Conservation (phyloP, 2,329 filamentous ascomycete genomes). For the Aspergillus fijiensis region DNA sequence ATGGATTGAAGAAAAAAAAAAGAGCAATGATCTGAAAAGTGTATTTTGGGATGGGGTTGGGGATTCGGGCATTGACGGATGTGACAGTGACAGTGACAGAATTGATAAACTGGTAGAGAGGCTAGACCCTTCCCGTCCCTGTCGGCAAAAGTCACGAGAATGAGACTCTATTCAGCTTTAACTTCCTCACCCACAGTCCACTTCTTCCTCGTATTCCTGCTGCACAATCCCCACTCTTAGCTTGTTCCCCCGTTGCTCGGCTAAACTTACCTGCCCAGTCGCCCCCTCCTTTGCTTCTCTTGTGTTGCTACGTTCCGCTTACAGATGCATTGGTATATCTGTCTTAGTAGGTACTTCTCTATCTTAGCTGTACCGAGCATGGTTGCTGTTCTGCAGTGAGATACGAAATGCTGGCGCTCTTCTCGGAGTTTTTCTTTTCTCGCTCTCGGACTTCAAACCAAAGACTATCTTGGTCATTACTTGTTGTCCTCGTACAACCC, state of each 20-base stretch:
- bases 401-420: not conserved
- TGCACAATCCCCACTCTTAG: not conserved
- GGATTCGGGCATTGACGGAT: too few relatives aligned
- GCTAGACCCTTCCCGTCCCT: not conserved
- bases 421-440: not conserved
- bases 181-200: not conserved
- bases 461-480: not conserved
- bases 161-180: not conserved
- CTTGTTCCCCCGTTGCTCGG: not conserved
- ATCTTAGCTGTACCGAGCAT: too few relatives aligned
- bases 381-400: not conserved
- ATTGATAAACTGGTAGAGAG: not conserved
- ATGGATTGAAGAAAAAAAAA: too few relatives aligned
- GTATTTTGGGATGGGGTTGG: too few relatives aligned
- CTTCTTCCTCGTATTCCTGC: not conserved
- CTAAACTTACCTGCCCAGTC: not conserved
- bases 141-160: not conserved
- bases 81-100: too few relatives aligned
- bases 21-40: too few relatives aligned
- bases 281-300: not conserved
- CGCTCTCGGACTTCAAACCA: not conserved
- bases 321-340: not conserved
- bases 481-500: not conserved
- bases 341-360: not conserved
- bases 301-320: not conserved